These are phyloP conservation scores for Starmerella sirachaensis DNA, from an alignment of 805 yeast genomes.

Conservation along the genomic window DNA sequence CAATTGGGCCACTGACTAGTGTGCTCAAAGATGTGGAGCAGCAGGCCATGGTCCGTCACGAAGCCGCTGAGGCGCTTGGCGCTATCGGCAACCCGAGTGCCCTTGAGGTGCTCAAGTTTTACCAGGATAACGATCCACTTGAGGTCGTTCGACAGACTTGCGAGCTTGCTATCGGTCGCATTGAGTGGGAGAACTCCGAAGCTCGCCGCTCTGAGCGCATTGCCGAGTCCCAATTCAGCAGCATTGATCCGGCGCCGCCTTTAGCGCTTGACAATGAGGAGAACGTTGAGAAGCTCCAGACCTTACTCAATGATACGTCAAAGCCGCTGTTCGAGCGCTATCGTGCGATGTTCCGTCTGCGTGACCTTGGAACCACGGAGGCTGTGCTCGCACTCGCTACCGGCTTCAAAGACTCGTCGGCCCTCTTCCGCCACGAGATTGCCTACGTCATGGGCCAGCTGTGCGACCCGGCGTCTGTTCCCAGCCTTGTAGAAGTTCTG, in stretches of 20 bases:
- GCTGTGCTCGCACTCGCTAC: slow-evolving; percentile 85
- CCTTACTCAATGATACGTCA: slow-evolving; percentile 59
- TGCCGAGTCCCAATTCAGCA: slow-evolving; percentile 65
- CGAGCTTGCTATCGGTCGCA: slow-evolving; percentile 91
- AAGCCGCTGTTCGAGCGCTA: slow-evolving; percentile 84
- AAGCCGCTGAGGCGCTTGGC: slow-evolving; percentile 98
- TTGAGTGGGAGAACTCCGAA: slow-evolving; percentile 78
- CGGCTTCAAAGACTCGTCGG: slow-evolving; percentile 83
- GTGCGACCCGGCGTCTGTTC: slow-evolving; percentile 85
- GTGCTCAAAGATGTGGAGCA: slow-evolving; percentile 49
- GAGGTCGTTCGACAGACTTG: slow-evolving; percentile 93
- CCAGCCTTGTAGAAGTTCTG: slow-evolving; percentile 71
- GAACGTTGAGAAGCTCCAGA: slow-evolving; percentile 53
- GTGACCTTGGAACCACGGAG: slow-evolving; percentile 88
- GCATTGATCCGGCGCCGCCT: slow-evolving; percentile 98
- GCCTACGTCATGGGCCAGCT: slow-evolving; percentile 98
- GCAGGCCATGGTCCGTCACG: slow-evolving; percentile 97
- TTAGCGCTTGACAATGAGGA: slow-evolving; percentile 49
- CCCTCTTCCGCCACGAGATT: slow-evolving; percentile 92
- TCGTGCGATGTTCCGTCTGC: slow-evolving; percentile 94
- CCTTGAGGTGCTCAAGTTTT: slow-evolving; percentile 50
- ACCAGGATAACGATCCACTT: slow-evolving; percentile 59
- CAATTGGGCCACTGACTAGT: slow-evolving; percentile 62
- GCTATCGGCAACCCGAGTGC: slow-evolving; percentile 80
- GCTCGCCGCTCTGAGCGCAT: slow-evolving; percentile 52